Conservation (phyloP, 306 rosid genomes). For the Purshia tridentata region DNA sequence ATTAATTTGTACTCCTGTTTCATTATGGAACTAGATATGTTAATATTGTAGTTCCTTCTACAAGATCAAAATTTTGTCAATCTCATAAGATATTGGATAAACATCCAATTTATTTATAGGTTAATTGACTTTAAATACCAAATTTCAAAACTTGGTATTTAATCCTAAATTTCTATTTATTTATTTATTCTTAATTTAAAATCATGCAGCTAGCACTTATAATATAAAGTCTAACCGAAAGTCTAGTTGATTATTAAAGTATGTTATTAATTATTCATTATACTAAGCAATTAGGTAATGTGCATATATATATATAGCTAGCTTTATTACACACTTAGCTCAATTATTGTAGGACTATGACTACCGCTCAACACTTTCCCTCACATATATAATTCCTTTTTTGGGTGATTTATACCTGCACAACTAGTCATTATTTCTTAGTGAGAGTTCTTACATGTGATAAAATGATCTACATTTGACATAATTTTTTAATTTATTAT, state of each 20-base stretch:
- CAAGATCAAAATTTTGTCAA: not conserved
- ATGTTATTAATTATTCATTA: not conserved
- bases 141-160: too few relatives aligned
- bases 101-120: not conserved
- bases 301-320: not conserved
- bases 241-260: not conserved
- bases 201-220: not conserved
- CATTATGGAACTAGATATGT: not conserved
- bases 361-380: too few relatives aligned
- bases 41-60: not conserved
- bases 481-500: too few relatives aligned
- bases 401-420: too few relatives aligned
- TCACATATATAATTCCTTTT: too few relatives aligned
- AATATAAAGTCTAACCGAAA: constrained; percentile 3
- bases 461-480: too few relatives aligned
- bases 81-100: not conserved
- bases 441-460: too few relatives aligned
- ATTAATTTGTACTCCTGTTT: not conserved
- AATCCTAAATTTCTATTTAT: too few relatives aligned
- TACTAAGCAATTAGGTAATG: not conserved
- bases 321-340: too few relatives aligned
- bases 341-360: too few relatives aligned
- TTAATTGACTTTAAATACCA: too few relatives aligned
- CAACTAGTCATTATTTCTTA: too few relatives aligned
- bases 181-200: constrained; percentile 4